Conservation (phyloP, 306 rosid genomes). For the Carpinus viminea region DNA sequence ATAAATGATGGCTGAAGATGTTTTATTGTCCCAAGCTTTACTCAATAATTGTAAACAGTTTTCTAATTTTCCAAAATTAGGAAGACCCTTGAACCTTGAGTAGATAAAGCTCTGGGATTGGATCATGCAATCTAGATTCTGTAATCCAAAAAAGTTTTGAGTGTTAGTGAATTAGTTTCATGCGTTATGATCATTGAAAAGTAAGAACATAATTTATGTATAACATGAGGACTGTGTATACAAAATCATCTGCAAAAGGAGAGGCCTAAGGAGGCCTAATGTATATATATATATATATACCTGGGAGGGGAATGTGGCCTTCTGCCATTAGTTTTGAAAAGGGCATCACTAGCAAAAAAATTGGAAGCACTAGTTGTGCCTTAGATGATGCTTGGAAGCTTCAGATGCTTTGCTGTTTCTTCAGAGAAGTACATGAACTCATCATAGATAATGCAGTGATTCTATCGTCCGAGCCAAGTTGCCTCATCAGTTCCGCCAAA, state of each 20-base stretch:
- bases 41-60: not conserved
- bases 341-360: slow-evolving; percentile 18
- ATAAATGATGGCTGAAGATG: slow-evolving; percentile 39
- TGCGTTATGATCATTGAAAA: not conserved
- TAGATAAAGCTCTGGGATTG: slow-evolving; percentile 42
- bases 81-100: slow-evolving; percentile 58
- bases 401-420: slow-evolving; percentile 29
- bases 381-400: slow-evolving; percentile 31
- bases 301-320: slow-evolving; percentile 36
- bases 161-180: not conserved
- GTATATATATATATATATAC: not conserved
- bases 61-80: slow-evolving; percentile 10
- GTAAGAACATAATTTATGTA: not conserved
- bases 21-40: slow-evolving; percentile 13
- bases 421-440: slow-evolving; percentile 29
- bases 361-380: slow-evolving; percentile 36
- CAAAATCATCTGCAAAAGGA: no score
- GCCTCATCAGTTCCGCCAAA: slow-evolving; percentile 6
- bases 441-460: slow-evolving; percentile 45
- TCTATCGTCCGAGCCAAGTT: not conserved
- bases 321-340: slow-evolving; percentile 16
- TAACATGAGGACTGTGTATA: not conserved
- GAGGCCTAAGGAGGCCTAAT: no score
- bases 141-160: not conserved
- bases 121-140: slow-evolving; percentile 26